Percentiles rank a stretch among this genome's conserved stretches.
Conservation (phyloP, 2,329 filamentous ascomycete species). For the Cercospora berteroae region DNA sequence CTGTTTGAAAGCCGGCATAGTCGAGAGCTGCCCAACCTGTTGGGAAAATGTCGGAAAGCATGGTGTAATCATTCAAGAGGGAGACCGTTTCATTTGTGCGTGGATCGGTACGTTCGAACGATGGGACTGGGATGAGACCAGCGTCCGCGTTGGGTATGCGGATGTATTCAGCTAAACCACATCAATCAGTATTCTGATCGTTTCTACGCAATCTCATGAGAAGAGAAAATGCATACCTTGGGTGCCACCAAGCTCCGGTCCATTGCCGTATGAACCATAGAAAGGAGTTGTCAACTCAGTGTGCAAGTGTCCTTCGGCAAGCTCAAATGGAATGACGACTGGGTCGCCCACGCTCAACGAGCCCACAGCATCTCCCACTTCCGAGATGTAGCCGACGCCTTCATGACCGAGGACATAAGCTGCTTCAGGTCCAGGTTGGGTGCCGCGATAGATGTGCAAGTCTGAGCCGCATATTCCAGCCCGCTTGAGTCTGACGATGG, state of each 20-base stretch:
- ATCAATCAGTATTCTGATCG: not conserved
- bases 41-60: slow-evolving; percentile 5
- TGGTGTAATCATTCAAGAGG: not conserved
- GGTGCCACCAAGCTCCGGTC: not conserved
- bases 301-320: not conserved
- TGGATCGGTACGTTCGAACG: not conserved
- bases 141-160: not conserved
- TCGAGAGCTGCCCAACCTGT: slow-evolving; percentile 8
- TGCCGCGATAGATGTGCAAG: not conserved
- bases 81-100: not conserved
- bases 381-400: not conserved
- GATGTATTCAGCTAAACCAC: not conserved
- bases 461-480: not conserved
- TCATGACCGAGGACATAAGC: not conserved
- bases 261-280: not conserved
- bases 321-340: not conserved
- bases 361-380: slow-evolving; percentile 1
- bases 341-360: not conserved
- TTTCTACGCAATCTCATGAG: not conserved
- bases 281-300: not conserved
- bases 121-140: not conserved
- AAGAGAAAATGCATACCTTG: not conserved
- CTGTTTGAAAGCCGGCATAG: not conserved
- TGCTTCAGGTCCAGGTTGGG: not conserved
- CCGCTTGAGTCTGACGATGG: not conserved